Conservation (phyloP, 2,329 filamentous ascomycete species). For the Cercospora sojina region DNA sequence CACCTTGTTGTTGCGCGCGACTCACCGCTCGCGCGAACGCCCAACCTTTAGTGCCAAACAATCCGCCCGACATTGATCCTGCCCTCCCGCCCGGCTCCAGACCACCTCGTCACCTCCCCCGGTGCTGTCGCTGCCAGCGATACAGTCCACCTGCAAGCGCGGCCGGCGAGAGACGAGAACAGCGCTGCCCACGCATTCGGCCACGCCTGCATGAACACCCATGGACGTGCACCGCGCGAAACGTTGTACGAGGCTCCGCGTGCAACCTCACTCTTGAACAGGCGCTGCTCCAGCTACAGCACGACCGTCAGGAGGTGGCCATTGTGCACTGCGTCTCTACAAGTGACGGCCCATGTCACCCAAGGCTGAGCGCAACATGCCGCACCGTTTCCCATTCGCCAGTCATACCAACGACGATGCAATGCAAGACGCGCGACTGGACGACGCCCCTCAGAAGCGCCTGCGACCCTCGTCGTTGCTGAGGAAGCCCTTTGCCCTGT, state of each 20-base stretch:
- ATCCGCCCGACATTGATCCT: conserved; percentile 1
- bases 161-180: conserved; percentile 7
- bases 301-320: neutral
- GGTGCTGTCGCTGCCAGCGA: neutral
- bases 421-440: conserved; percentile 29
- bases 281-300: neutral
- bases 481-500: conserved; percentile 26
- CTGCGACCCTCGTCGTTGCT: conserved; percentile 25
- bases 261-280: conserved; percentile 16
- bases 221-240: conserved; percentile 15
- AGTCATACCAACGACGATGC: conserved; percentile 24
- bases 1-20: neutral
- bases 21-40: neutral
- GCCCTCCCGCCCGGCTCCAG: neutral
- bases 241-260: conserved; percentile 21
- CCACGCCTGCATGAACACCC: conserved; percentile 19
- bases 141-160: neutral
- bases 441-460: conserved; percentile 25
- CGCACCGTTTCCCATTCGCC: conserved; percentile 36
- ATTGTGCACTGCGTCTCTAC: conserved; percentile 8
- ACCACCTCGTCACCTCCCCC: neutral
- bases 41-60: conserved; percentile 1
- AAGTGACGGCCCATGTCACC: conserved; percentile 11
- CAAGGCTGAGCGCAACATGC: conserved; percentile 28
- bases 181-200: conserved; percentile 6